Evolutionary conservation across 2,329 filamentous ascomycete genomes (phyloP).

Genomic region (Tolypocladium nubicola): DNA sequence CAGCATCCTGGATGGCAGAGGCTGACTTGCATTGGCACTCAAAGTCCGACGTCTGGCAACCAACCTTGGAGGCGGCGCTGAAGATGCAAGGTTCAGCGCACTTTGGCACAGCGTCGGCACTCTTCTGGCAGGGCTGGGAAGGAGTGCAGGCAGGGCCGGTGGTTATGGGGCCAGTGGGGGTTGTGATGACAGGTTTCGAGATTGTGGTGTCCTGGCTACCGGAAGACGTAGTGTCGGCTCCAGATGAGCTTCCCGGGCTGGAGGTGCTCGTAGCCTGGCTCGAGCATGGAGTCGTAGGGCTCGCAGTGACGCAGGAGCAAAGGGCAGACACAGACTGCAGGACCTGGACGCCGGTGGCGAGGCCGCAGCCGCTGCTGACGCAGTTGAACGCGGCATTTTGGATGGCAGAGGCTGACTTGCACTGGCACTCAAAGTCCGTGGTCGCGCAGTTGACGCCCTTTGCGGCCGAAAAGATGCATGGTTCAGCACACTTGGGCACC

Average conservation of each 20-base stretch:
- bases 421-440: conserved; percentile 14
- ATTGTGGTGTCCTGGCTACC: background rate
- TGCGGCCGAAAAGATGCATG: conserved; percentile 15
- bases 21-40: conserved; percentile 13
- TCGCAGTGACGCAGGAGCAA: conserved; percentile 13
- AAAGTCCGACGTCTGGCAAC: conserved; percentile 12
- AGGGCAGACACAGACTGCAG: conserved; percentile 9
- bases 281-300: conserved; percentile 11
- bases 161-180: background rate
- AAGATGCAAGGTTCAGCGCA: conserved; percentile 14
- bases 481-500: conserved; percentile 12
- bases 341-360: conserved; percentile 6
- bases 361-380: conserved; percentile 11
- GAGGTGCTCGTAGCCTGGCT: background rate
- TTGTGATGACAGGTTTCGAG: background rate
- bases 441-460: conserved; percentile 10
- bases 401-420: conserved; percentile 10
- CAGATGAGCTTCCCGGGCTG: background rate
- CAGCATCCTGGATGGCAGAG: conserved; percentile 11
- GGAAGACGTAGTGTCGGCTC: background rate
- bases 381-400: conserved; percentile 10
- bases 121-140: conserved; percentile 11
- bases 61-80: conserved; percentile 12
- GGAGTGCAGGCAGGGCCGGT: background rate
- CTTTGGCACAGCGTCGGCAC: conserved; percentile 11